Base-by-base conservation (phyloP, 2,329 filamentous ascomycete species). In the Aspergillus caelatus region DNA sequence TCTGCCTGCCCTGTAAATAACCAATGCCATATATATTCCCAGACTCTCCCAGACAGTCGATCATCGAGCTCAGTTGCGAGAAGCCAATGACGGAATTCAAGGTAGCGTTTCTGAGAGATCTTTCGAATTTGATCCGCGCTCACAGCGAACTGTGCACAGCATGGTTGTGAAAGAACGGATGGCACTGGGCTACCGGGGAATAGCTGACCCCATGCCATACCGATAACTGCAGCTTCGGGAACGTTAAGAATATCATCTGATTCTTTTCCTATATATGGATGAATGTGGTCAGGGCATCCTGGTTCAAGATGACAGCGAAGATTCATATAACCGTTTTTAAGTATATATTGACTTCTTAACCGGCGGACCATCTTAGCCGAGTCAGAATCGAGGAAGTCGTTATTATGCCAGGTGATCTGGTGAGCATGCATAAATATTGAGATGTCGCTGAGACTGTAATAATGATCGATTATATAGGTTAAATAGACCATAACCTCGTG, bases 391-490 rank as follows among this genome's bases (percentile, higher is more conserved):
- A 81, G 72, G 39, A 83, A 73, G 62, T 79, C 74, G 68, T 82
- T 81, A 73, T 85, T 85, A 73, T 86, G 84, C 83, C 83, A 85
- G 41, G 80, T 79, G 54, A 62, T 70, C 65, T 75, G 77, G 58
- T 81, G 78, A 57, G 81, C 77, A 71, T 85, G 84, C 70, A 82
- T 79, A 74, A 86, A 86, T 57, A 85, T 72, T 54, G 79, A 73
- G 7, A 82, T 79, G 68, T 85, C 83, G 12, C 82, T 78, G 12
- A 86, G 80, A 23, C 78, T 71, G 48, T 83, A 71, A 71, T 86
- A 86, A 70, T 85, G 77, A 61, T 86, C 82, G 69, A 86, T 85
- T 58, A 86, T 82, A 71, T 84, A 86, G 39, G 81, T 82, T n/a
- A 86, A 78, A 71, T 86, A 86, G 6, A 75, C 78, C 78, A 85